Conservation (phyloP, 2,329 filamentous ascomycete genomes). For the Talaromyces funiculosus region DNA sequence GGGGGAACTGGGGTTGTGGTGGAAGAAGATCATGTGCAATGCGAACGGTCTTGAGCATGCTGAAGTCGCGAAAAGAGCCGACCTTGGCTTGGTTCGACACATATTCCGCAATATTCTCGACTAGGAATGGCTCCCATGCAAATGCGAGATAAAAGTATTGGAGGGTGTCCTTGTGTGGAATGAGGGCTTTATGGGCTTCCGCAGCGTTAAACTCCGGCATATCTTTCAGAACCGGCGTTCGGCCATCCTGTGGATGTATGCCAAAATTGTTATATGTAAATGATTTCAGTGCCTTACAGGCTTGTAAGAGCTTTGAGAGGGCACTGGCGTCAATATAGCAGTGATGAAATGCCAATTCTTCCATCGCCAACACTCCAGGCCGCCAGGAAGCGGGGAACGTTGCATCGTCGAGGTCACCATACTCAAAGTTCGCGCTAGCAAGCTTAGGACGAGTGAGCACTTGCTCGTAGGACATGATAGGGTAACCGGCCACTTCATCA, state of each 20-base stretch:
- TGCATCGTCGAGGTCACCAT: slow-evolving; percentile 15
- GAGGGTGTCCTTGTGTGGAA: slow-evolving; percentile 20
- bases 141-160: slow-evolving; percentile 16
- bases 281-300: slow-evolving; percentile 15
- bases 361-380: slow-evolving; percentile 5
- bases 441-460: neutral
- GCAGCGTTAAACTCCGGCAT: slow-evolving; percentile 16
- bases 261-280: slow-evolving; percentile 17
- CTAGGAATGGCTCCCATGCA: neutral
- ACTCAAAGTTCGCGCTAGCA: slow-evolving; percentile 8
- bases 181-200: slow-evolving; percentile 15
- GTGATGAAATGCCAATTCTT: slow-evolving; percentile 11
- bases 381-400: slow-evolving; percentile 14
- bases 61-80: slow-evolving; percentile 20
- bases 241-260: neutral
- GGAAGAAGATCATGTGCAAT: slow-evolving; percentile 20
- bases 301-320: slow-evolving; percentile 13
- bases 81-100: slow-evolving; percentile 13
- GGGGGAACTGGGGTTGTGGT: slow-evolving; percentile 18
- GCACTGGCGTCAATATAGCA: slow-evolving; percentile 14
- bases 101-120: slow-evolving; percentile 6
- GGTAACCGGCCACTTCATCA: neutral
- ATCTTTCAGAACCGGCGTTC: neutral
- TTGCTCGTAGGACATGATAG: neutral
- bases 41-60: slow-evolving; percentile 15